Percentiles rank a stretch among this genome's conserved stretches.
phyloP scores from a whole-genome alignment of 495 filamentous ascomycete genomes.

The Aspergillus carlsbadensis region DNA sequence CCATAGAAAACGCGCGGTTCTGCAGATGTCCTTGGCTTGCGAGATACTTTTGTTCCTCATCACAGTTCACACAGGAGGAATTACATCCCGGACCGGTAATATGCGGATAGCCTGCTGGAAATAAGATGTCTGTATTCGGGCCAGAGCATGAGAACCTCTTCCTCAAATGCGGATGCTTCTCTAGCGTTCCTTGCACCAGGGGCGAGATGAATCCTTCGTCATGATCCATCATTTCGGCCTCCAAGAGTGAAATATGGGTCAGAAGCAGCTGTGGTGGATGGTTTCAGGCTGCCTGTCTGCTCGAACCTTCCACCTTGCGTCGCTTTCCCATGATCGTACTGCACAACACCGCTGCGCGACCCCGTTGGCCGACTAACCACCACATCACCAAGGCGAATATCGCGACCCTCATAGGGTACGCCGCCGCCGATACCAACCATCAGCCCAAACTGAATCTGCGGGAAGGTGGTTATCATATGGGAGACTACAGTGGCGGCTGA shows the following conservation, averaged over 20 bases:
- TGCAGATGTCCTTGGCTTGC: not conserved
- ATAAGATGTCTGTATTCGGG: not conserved
- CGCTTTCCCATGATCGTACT: slow-evolving; percentile 43
- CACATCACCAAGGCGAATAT: slow-evolving; percentile 38
- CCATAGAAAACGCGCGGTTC: not conserved
- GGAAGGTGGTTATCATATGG: slow-evolving; percentile 26
- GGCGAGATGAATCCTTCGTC: not conserved
- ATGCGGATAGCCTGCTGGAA: too few species aligned
- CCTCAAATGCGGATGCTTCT: not conserved
- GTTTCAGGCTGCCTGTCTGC: slow-evolving; percentile 35
- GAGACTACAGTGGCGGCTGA: slow-evolving; percentile 24
- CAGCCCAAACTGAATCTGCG: slow-evolving; percentile 23
- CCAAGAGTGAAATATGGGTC: slow-evolving; percentile 26
- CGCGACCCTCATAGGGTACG: slow-evolving; percentile 21
- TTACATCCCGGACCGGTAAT: too few species aligned
- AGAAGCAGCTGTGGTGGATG: slow-evolving; percentile 31
- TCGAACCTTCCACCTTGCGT: slow-evolving; percentile 24
- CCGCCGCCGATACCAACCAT: slow-evolving; percentile 41
- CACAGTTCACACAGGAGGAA: not conserved
- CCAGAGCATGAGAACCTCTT: not conserved
- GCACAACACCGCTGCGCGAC: slow-evolving; percentile 27
- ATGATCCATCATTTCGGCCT: not conserved
- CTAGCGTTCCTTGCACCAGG: not conserved
- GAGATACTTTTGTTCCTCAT: too few species aligned
- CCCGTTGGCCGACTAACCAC: slow-evolving; percentile 30